Evolutionary conservation across 352 stramenopile genomes (phyloP).

Genomic region (Peronospora farinosa): DNA sequence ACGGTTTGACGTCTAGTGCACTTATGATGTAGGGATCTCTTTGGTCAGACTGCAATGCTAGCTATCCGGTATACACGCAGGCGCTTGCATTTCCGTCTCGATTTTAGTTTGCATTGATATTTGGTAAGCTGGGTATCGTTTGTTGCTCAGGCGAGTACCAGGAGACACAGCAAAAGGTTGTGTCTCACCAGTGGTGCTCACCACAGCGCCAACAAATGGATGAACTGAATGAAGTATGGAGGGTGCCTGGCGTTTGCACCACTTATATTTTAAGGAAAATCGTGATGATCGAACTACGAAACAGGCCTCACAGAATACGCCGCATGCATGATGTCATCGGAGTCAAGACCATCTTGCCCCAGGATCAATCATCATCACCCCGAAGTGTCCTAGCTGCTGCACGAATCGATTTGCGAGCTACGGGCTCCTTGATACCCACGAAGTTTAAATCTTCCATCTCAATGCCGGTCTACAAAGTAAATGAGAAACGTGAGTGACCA

Average conservation of each 20-base stretch:
- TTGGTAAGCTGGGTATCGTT: conserved; percentile 22
- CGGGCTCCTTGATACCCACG: conserved; percentile 64
- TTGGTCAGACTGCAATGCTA: conserved; percentile 11
- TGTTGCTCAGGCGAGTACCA: conserved; percentile 14
- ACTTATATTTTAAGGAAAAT: conserved; percentile 32
- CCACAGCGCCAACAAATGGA: conserved; percentile 15
- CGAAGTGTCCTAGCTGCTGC: conserved; percentile 49
- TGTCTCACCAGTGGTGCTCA: background rate
- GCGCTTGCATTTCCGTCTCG: conserved; percentile 22
- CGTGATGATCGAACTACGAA: conserved; percentile 9
- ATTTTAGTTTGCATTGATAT: conserved; percentile 30
- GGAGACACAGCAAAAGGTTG: background rate
- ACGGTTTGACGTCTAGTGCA: conserved; percentile 67
- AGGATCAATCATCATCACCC: conserved; percentile 36
- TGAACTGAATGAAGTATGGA: conserved; percentile 26
- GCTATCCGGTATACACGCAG: conserved; percentile 21
- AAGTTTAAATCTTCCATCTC: conserved; percentile 85
- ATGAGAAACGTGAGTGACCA: conserved; percentile 5
- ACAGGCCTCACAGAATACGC: conserved; percentile 22
- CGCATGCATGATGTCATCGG: conserved; percentile 18
- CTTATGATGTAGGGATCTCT: conserved; percentile 25
- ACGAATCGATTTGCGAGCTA: conserved; percentile 54
- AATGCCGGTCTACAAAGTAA: conserved; percentile 61
- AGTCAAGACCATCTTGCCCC: conserved; percentile 13
- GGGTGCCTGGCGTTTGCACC: conserved; percentile 11